Base-by-base conservation (phyloP, 306 rosid species). In the Cucurbita pepo region DNA sequence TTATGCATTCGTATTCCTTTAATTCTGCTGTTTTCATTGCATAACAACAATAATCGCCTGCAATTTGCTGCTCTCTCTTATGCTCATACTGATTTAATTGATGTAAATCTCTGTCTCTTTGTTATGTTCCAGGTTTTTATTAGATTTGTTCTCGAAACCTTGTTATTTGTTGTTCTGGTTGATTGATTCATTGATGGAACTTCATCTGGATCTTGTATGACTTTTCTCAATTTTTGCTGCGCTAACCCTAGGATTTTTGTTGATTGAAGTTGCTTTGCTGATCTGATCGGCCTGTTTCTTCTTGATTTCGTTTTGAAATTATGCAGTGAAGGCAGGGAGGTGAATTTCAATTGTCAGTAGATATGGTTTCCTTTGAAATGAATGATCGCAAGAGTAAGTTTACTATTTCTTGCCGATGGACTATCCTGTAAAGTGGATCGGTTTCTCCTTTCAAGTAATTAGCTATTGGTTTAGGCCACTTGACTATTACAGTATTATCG, bases 311-410 rank as follows among this genome's bases (percentile, higher is more conserved):
- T 73, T 19, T 54, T 38, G 13, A 25, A 3, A 62, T 41, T 59
- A 53, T 81, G 81, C 89, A 85, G 95, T 52, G 79, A 83, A 74
- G 79, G 71, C 67, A 19, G 72, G 78, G 69, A 50, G 61, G 48
- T 53, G 45, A 71, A 55, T 63, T 73, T 75, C 76, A 64, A 56
- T 56, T 80, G 56, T 76, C 80, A 40, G 84, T 57, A 69, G 82
- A 76, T 77, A 93, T 90, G 97, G 94, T 93, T 82, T 85, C 96
- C 71, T 90, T 93, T 75, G 98, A 93, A 85, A 93, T 93, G 98
- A 93, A 93, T 80, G 98, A 93, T 80, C 88, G 96, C 73, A 93
- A 93, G 84, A 93, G 97, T 93, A 82, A 87, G 97, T 78, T 37
- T 1, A 52, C 6, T 79, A 59, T 72, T 38, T 40, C 12, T n/a